A percentile compares a stretch with the other conserved stretches of the same genome.
These are phyloP conservation scores for Arctium lappa DNA, from an alignment of 129 eudicot genomes.

Conservation along the genomic window DNA sequence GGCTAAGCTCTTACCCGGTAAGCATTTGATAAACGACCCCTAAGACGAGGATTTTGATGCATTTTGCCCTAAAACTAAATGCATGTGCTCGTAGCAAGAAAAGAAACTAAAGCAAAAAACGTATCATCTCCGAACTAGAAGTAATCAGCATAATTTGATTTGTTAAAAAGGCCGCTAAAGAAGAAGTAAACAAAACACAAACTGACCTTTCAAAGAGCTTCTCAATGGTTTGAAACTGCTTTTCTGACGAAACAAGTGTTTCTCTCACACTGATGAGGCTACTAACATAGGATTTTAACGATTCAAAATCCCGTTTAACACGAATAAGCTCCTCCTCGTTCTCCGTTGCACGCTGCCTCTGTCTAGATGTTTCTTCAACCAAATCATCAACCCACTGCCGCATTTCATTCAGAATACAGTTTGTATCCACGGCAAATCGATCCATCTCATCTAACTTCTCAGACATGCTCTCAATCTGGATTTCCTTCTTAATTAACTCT, in stretches of 20 bases:
- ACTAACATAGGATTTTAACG: conserved; percentile 81
- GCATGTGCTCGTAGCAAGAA: no score
- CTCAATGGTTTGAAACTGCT: conserved; percentile 92
- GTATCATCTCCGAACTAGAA: no score
- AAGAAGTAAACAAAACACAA: background rate
- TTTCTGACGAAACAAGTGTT: conserved; percentile 96
- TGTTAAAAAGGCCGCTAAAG: no score
- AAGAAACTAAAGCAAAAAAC: no score
- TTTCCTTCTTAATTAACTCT: conserved; percentile 70
- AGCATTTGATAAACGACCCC: no score
- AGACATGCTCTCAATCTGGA: conserved; percentile 85
- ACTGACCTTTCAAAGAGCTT: conserved; percentile 91
- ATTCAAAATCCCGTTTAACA: conserved; percentile 84
- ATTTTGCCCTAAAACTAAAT: no score
- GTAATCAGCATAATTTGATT: no score
- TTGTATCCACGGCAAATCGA: conserved; percentile 74
- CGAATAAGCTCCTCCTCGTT: conserved; percentile 84
- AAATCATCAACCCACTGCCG: conserved; percentile 86
- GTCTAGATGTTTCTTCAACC: conserved; percentile 91
- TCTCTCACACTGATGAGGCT: conserved; percentile 89
- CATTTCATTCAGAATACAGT: conserved; percentile 72
- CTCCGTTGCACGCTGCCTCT: conserved; percentile 85
- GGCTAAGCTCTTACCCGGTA: no score
- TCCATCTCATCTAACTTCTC: conserved; percentile 89
- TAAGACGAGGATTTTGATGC: no score